phyloP scores from a whole-genome alignment of 805 yeast species.

The Nakazawaea anatomiae region DNA sequence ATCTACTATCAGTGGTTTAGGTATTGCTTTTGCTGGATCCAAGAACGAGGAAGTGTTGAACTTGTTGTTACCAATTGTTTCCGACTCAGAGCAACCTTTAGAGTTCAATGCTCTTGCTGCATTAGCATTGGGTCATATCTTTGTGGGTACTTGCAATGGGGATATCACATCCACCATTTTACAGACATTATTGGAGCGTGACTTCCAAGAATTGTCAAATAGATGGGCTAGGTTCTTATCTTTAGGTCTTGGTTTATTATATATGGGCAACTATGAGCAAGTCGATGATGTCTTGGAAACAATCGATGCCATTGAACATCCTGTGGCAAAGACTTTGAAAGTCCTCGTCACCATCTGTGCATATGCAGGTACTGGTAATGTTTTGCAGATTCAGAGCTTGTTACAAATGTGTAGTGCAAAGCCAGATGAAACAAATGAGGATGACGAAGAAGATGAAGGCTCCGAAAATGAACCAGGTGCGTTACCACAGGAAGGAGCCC shows the following conservation, averaged over 20 bases:
- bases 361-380: conserved; percentile 97
- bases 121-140: conserved; percentile 86
- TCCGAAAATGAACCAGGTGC: conserved; percentile 36
- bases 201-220: conserved; percentile 66
- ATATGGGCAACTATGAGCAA: conserved; percentile 90
- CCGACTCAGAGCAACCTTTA: conserved; percentile 67
- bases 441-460: conserved; percentile 44
- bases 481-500: conserved; percentile 20
- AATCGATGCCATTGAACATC: conserved; percentile 91
- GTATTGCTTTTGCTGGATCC: conserved; percentile 93
- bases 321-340: conserved; percentile 82
- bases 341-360: conserved; percentile 90
- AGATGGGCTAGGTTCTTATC: conserved; percentile 90
- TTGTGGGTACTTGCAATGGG: conserved; percentile 94
- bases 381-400: conserved; percentile 85
- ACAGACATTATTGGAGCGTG: conserved; percentile 85
- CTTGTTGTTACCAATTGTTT: conserved; percentile 73
- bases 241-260: conserved; percentile 84
- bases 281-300: conserved; percentile 93
- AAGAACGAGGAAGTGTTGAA: conserved; percentile 78
- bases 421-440: conserved; percentile 49
- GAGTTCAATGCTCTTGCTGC: conserved; percentile 86
- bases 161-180: conserved; percentile 89
- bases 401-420: conserved; percentile 84
- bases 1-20: conserved; percentile 85